Evolutionary conservation across 768 basidiomycete species (phyloP).

Genomic region (Xanthoconium purpureum): DNA sequence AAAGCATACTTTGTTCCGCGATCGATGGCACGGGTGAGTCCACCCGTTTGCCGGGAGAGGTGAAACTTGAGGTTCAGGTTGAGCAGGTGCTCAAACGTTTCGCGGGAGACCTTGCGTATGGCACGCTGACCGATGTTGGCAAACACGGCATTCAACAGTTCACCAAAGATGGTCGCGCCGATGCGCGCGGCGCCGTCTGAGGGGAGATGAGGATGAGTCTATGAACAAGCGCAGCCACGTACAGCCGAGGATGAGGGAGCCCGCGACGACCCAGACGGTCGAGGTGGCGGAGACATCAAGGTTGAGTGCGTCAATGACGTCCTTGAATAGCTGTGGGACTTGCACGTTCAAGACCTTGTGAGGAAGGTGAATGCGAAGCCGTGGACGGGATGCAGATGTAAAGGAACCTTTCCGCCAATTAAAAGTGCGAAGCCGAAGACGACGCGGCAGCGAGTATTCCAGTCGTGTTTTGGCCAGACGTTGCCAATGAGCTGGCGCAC

Average conservation of each 20-base stretch:
- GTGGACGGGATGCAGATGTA: background rate
- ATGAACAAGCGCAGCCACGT: constrained; percentile 31
- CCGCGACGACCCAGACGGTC: constrained; percentile 89
- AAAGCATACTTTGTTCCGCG: constrained; percentile 86
- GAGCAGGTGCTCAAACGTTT: constrained; percentile 92
- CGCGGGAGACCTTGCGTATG: constrained; percentile 90
- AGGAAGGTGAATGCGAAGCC: background rate
- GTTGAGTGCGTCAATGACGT: constrained; percentile 86
- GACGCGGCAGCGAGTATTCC: constrained; percentile 78
- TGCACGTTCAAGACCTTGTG: constrained; percentile 88
- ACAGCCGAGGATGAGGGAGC: constrained; percentile 92
- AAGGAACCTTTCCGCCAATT: constrained; percentile 77
- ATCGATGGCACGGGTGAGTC: constrained; percentile 94
- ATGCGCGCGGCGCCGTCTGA: constrained; percentile 89
- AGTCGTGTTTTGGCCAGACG: constrained; percentile 89
- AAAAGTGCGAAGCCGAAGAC: constrained; percentile 77
- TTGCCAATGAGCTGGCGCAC: constrained; percentile 79
- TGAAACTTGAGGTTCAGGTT: constrained; percentile 92
- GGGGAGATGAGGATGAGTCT: background rate
- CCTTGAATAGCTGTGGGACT: constrained; percentile 95
- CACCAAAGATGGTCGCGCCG: constrained; percentile 84
- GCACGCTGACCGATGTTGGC: constrained; percentile 94
- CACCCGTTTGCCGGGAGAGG: constrained; percentile 89
- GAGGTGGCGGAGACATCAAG: constrained; percentile 68
- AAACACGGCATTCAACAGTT: constrained; percentile 93